Conservation (phyloP, 2,329 filamentous ascomycete genomes). For the Penicillium sp. region DNA sequence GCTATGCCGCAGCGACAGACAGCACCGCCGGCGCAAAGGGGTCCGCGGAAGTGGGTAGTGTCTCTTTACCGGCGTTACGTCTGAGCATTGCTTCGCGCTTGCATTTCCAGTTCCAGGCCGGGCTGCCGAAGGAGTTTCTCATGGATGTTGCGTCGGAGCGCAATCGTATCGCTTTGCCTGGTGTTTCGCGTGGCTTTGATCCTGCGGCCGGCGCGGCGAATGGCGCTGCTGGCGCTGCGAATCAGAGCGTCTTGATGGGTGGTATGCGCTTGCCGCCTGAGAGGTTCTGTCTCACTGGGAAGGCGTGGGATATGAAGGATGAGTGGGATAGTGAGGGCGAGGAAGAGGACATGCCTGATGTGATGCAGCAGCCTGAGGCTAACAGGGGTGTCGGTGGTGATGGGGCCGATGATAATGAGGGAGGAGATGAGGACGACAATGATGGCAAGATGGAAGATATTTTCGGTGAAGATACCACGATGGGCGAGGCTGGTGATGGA, state of each 20-base stretch:
- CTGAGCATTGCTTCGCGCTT: constrained; percentile 59
- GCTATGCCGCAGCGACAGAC: constrained; percentile 44
- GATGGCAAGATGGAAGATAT: constrained; percentile 50
- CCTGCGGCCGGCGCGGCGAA: constrained; percentile 20
- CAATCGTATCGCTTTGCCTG: constrained; percentile 53
- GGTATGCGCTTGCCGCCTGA: constrained; percentile 60
- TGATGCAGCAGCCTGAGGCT: constrained; percentile 17
- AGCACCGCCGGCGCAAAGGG: constrained; percentile 35
- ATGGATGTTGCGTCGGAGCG: constrained; percentile 55
- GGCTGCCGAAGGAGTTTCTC: constrained; percentile 60
- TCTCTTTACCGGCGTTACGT: constrained; percentile 56
- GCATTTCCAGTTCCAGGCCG: constrained; percentile 58
- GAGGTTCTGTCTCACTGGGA: constrained; percentile 58
- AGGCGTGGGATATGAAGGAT: constrained; percentile 55
- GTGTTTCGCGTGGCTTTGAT: constrained; percentile 52
- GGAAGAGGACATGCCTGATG: constrained; percentile 37
- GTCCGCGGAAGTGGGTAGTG: constrained; percentile 46
- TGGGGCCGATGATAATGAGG: constrained; percentile 34
- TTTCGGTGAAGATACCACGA: constrained; percentile 43
- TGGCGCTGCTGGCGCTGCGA: constrained; percentile 22
- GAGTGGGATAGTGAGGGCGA: constrained; percentile 57
- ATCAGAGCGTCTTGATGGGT: constrained; percentile 42
- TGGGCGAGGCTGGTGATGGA: constrained; percentile 37
- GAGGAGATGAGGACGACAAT: constrained; percentile 40
- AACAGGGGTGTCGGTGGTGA: constrained; percentile 32